Base-by-base conservation (phyloP, 306 rosid species). In the Cucurbita argyrosperma region DNA sequence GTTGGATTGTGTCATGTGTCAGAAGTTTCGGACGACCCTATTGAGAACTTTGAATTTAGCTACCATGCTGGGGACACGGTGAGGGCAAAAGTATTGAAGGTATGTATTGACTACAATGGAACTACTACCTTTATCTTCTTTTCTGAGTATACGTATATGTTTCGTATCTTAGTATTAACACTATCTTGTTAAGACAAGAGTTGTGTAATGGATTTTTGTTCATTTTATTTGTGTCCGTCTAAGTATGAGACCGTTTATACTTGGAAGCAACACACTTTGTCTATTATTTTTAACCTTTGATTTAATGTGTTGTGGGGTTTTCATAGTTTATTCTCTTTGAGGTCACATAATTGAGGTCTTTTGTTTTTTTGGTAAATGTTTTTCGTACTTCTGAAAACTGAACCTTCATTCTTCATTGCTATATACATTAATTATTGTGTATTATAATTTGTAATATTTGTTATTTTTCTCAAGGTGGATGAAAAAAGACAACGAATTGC, bases 1-100 rank as follows among this genome's bases (percentile, higher is more conserved):
- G 96, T 90, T 81, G 99, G 99, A 58, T 77, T 89, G 74, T 94
- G 99, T 87, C 99, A 94, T 70, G 40, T 83, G 15, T 91, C 97
- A 15, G 96, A 94, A 85, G 79, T 94, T 84, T 85, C 96, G 61
- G 97, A 87, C 78, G 77, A 84, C 75, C 85, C 43, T 60, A 46
- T 85, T 58, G 90, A 89, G 49, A 83, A 72, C 78, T 74, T 91
- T 65, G 92, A 89, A 76, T 79, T 82, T 10, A 83, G 83, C 62
- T 94, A 84, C 79, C 82, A 58, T 81, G 87, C 89, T 66, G 91
- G 99, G 72, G 92, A 91, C 75, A 84, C 60, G 73, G 97, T 94
- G 82, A 82, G 79, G 65, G 97, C 88, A 69, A 89, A 78, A 83
- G 66, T 94, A 81, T 82, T 94, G 59, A 91, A 94, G 96, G 98